Percentiles rank a stretch among this genome's conserved stretches.
phyloP scores from a whole-genome alignment of 805 yeast species.

The Trichomonascus vanleenenianus region DNA sequence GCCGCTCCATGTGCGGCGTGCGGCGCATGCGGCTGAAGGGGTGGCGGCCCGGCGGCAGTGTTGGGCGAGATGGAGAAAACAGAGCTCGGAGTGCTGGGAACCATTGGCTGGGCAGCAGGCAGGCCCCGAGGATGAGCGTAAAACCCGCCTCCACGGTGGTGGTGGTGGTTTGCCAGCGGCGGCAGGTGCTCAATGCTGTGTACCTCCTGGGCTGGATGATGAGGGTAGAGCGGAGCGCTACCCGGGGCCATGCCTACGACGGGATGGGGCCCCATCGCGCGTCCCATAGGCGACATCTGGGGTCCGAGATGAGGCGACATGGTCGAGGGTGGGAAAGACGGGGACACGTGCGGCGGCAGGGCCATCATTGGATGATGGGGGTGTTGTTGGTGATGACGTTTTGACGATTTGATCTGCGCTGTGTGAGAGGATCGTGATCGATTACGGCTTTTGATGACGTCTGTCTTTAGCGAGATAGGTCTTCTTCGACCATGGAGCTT shows the following conservation, averaged over 20 bases:
- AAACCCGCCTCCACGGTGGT: neutral
- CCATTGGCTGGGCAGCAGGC: neutral
- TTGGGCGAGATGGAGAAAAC: constrained; percentile 8
- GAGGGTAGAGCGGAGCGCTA: constrained; percentile 4
- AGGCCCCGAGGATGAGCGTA: constrained; percentile 3
- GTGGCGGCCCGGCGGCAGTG: too few species aligned
- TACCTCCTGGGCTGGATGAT: constrained; percentile 8
- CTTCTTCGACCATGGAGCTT: constrained; percentile 90
- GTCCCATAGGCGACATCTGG: constrained; percentile 7
- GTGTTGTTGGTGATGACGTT: neutral
- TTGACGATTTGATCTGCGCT: constrained; percentile 1
- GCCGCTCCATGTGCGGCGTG: too few species aligned
- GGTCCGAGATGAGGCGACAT: constrained; percentile 12
- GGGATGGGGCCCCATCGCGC: constrained; percentile 1
- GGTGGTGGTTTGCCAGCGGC: constrained; percentile 1
- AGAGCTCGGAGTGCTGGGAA: constrained; percentile 12
- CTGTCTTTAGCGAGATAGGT: constrained; percentile 86
- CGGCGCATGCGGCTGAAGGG: too few species aligned
- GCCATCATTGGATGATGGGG: neutral
- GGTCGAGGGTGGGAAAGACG: constrained; percentile 9
- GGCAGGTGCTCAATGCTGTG: constrained; percentile 3
- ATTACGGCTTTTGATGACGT: constrained; percentile 85
- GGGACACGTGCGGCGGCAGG: constrained; percentile 6
- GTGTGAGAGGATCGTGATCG: constrained; percentile 6
- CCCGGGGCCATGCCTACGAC: constrained; percentile 1